These are phyloP conservation scores for Diaporthe sp. DNA, from an alignment of 2,329 filamentous ascomycete genomes.

Conservation along the genomic window DNA sequence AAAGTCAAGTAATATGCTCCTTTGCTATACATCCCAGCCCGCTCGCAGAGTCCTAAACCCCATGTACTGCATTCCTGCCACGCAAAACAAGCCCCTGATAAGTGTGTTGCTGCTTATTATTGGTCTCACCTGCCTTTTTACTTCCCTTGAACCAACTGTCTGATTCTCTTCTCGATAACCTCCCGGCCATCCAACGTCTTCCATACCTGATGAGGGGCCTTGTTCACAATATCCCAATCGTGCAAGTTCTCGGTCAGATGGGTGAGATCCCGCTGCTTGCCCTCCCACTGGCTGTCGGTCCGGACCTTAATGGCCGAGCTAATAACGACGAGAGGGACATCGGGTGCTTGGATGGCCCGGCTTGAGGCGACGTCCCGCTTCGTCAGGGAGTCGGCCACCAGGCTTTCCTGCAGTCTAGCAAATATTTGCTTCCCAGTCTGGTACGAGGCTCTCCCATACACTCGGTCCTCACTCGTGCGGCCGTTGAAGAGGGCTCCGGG, in stretches of 20 bases:
- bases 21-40: conserved; percentile 6
- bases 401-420: conserved; percentile 89
- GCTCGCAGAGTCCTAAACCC: neutral
- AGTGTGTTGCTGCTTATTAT: conserved; percentile 3
- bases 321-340: conserved; percentile 82
- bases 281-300: conserved; percentile 78
- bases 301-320: conserved; percentile 81
- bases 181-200: conserved; percentile 75
- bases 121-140: conserved; percentile 37
- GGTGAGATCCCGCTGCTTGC: conserved; percentile 86
- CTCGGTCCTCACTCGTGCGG: conserved; percentile 82
- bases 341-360: conserved; percentile 79
- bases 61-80: conserved; percentile 6
- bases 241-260: conserved; percentile 82
- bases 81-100: neutral
- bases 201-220: conserved; percentile 91
- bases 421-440: conserved; percentile 88
- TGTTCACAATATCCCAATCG: conserved; percentile 87
- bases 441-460: conserved; percentile 83
- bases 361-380: conserved; percentile 84
- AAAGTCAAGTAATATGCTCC: neutral
- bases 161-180: conserved; percentile 82
- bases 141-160: conserved; percentile 66
- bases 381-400: conserved; percentile 87
- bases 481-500: conserved; percentile 85